Base-by-base conservation (phyloP, 768 basidiomycete species). In the Atractiella rhizophila region DNA sequence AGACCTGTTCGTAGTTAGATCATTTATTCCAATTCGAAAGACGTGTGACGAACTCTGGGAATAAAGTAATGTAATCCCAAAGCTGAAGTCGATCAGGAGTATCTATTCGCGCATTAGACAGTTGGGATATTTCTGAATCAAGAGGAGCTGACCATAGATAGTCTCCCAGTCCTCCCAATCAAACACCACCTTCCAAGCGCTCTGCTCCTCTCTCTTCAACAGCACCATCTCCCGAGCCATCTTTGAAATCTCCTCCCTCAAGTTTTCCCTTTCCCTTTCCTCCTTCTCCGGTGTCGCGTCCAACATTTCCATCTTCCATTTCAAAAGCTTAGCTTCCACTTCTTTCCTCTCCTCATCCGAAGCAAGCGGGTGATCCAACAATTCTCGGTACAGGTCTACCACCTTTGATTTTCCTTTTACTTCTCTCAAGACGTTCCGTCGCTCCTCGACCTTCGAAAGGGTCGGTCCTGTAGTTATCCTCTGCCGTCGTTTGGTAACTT, bases 321-420 rank as follows among this genome's bases (percentile, higher is more conserved):
- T 62, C 28, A 88, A 61, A 8, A 85, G 64, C 48, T 78, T 83
- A 21, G 69, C 61, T 53, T 94, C 86, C 1, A 70, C 73, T 34
- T 62, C 57, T 10, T 76, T 65, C n/a, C 82, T 74, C n/a, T 79
- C 60, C 5, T 73, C 71, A 50, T 86, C 81, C 0, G 72, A 62
- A 1, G 83, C 75, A 47, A 66, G 64, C 0, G 76, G 77, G 50
- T 88, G 83, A 44, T 73, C 74, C 25, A 85, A 58, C n/a, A 86
- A 61, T 49, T 82, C 75, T 25, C 70, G 63, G 48, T 85, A 88
- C 23, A 85, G 59, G 1, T 46, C 54, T 2, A 77, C 77, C 25
- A 32, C 53, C 30, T 1, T 50, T 40, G 27, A 48, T n/a, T 30
- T 48, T 27, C 13, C 53, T 53, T 32, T 53, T 44, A 31, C 49